Evolutionary conservation across 768 basidiomycete species (phyloP), one percentile per base, ranked within the genome.

Genomic region (Tulasnella sp.): DNA sequence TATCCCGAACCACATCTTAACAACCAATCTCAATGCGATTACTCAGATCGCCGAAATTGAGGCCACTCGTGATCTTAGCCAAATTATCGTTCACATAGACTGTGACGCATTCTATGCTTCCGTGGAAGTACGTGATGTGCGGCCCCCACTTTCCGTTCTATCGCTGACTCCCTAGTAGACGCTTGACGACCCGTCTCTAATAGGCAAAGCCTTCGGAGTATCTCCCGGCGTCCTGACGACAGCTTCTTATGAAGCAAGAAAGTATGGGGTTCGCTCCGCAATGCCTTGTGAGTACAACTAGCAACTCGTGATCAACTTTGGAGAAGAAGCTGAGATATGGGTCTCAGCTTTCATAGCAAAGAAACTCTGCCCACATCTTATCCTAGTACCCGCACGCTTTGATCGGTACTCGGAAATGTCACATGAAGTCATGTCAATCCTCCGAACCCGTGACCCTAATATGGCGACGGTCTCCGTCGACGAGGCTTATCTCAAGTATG

Each of bases 61-160:
- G 78, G 80, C 83, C 1, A 83, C 86, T 66, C 82, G 95, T 62
- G 94, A 98, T 78, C 81, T 98, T 35, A 85, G 86, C 2, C 92
- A 95, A 79, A 85, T 81, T 22, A 92, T 99, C 73, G 91, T 98
- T 5, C 95, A 98, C 78, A 89, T 97, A 36, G 97, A 99, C 77
- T 94, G 95, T 88, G 96, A 98, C 79, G 93, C 94, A 3, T 97
- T 96, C 81, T 95, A 86, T 75, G 91, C 91, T 12, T 91, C 84
- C 65, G 91, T 93, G 0, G 92, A 94, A 64, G 67, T 72, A 35
- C 12, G 17, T 68, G 19, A 14, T 19, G 47, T 36, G 7, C 65
- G 39, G 1, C 17, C 32, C 40, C 34, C 22, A 17, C 22, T 22
- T 41, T 32, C 67, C 22, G 14, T 32, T 34, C 68, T 39, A 62